Percentiles rank a stretch among this genome's conserved stretches.
Evolutionary conservation across 352 stramenopile species (phyloP).

Genomic region (Pythium folliculosum): DNA sequence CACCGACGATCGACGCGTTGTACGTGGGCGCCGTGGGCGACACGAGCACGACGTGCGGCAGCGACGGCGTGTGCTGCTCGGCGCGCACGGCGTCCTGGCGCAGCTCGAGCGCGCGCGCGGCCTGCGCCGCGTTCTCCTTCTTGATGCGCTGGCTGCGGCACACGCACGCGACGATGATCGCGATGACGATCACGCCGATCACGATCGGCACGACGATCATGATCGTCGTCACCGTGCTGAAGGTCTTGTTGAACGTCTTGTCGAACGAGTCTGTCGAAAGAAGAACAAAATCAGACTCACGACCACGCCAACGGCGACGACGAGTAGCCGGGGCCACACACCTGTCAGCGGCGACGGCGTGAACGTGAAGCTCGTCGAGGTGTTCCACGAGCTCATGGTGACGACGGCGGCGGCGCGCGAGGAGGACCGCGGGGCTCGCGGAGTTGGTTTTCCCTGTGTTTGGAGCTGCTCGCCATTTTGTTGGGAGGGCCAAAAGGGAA

Average conservation of each 20-base stretch:
- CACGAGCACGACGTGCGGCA: conserved; percentile 10
- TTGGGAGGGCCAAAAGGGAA: too few relatives aligned
- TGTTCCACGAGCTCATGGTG: conserved; percentile 3
- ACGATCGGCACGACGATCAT: conserved; percentile 9
- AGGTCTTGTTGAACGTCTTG: conserved; percentile 1
- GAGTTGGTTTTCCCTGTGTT: too few relatives aligned
- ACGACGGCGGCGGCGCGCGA: background rate
- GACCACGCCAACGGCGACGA: background rate
- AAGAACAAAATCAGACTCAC: background rate
- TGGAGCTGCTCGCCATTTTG: too few relatives aligned
- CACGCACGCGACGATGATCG: conserved; percentile 11
- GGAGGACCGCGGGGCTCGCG: too few relatives aligned
- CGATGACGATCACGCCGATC: conserved; percentile 4
- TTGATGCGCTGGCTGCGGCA: conserved; percentile 21
- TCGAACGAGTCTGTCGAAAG: conserved; percentile 1
- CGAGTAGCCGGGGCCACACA: background rate
- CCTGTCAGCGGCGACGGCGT: background rate
- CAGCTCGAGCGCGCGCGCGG: background rate
- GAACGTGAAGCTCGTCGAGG: background rate
- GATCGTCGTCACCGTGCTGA: background rate
- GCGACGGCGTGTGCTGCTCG: conserved; percentile 10
- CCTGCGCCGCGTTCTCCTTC: conserved; percentile 11
- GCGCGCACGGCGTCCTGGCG: conserved; percentile 4
- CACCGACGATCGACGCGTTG: conserved; percentile 15
- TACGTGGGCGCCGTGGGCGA: conserved; percentile 20